Percentiles rank a stretch among this genome's conserved stretches.
phyloP scores from a whole-genome alignment of 2,329 filamentous ascomycete genomes.

The Beauveria varroae region DNA sequence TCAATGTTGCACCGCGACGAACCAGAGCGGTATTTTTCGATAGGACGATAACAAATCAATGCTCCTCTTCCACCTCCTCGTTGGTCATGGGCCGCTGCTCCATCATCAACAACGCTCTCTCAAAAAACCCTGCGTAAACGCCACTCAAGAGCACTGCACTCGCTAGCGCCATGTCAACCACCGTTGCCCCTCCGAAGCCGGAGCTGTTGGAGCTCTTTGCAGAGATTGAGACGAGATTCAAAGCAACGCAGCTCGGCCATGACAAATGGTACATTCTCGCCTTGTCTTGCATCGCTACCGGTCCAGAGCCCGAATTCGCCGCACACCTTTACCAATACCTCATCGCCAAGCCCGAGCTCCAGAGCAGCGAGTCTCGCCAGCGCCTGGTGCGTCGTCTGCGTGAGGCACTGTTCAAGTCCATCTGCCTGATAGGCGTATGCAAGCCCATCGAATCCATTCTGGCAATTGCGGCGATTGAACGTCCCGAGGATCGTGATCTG shows the following conservation, averaged over 20 bases:
- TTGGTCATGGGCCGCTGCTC: background rate
- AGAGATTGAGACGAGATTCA: slow-evolving; percentile 6
- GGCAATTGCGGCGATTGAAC: slow-evolving; percentile 43
- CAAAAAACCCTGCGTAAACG: background rate
- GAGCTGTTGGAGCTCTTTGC: slow-evolving; percentile 2
- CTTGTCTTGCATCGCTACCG: slow-evolving; percentile 13
- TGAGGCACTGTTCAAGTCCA: slow-evolving; percentile 52
- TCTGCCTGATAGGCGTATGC: slow-evolving; percentile 52
- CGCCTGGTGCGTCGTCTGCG: slow-evolving; percentile 42
- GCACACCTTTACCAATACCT: slow-evolving; percentile 50
- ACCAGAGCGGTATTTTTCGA: background rate
- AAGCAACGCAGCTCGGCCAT: background rate
- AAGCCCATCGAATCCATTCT: slow-evolving; percentile 55
- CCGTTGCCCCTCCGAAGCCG: background rate
- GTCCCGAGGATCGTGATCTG: slow-evolving; percentile 49
- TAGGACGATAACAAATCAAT: background rate
- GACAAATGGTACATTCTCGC: slow-evolving; percentile 14
- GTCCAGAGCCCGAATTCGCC: slow-evolving; percentile 34
- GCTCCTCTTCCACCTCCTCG: no score
- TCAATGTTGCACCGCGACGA: no score
- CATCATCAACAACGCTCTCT: background rate
- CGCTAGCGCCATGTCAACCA: background rate
- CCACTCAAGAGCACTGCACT: background rate
- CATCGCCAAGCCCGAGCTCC: slow-evolving; percentile 37
- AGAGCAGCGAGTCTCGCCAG: slow-evolving; percentile 35